Evolutionary conservation across 2,329 filamentous ascomycete species (phyloP).

Genomic region (Ophiostoma ips): DNA sequence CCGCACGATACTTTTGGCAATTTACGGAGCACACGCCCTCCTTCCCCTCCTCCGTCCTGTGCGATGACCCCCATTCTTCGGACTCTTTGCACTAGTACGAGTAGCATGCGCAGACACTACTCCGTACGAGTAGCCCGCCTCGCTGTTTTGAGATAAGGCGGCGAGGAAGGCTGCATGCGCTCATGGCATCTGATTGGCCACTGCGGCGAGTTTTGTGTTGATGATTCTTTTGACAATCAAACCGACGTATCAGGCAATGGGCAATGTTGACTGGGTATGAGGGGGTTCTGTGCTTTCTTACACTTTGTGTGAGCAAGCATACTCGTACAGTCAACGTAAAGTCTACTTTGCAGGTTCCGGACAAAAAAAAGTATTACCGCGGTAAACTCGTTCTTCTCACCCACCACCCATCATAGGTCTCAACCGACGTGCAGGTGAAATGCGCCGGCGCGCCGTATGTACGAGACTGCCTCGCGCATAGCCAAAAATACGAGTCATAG

Average conservation of each 20-base stretch:
- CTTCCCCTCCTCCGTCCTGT: background rate
- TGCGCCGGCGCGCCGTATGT: no score
- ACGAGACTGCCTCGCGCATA: no score
- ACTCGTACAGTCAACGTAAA: background rate
- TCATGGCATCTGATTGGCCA: conserved; percentile 25
- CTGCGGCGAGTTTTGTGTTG: conserved; percentile 25
- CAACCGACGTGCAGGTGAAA: no score
- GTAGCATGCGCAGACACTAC: no score
- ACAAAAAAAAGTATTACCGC: no score
- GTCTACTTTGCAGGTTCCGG: no score
- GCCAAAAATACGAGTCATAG: no score
- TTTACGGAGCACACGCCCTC: background rate
- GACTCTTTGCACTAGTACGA: no score
- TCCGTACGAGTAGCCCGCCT: background rate
- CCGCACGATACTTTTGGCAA: background rate
- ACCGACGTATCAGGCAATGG: conserved; percentile 7
- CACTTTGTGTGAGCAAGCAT: background rate
- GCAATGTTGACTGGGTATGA: background rate
- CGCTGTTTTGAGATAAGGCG: conserved; percentile 28
- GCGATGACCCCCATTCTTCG: background rate
- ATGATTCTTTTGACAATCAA: conserved; percentile 20
- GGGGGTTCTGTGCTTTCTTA: no score
- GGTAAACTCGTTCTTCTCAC: no score
- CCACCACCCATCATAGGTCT: no score
- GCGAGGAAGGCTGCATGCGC: conserved; percentile 13